Percentiles rank a stretch among this genome's conserved stretches.
Evolutionary conservation across 495 filamentous ascomycete species (phyloP).

Genomic region (Talaromyces wortmannii): DNA sequence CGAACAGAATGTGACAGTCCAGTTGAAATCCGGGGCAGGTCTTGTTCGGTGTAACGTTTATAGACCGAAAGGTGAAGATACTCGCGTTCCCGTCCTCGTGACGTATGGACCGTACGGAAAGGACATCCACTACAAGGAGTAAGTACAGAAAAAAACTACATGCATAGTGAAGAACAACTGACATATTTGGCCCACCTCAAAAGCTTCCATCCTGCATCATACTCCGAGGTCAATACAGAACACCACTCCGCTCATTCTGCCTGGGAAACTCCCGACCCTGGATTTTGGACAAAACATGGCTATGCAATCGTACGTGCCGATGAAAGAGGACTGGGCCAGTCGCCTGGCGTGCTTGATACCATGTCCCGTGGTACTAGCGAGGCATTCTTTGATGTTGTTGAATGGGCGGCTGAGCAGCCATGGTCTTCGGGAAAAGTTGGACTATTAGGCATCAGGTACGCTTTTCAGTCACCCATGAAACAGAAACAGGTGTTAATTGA

Average conservation of each 20-base stretch:
- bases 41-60: conserved; percentile 35
- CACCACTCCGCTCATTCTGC: conserved; percentile 44
- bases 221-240: conserved; percentile 41
- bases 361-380: conserved; percentile 53
- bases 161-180: not conserved
- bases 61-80: conserved; percentile 22
- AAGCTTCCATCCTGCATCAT: conserved; percentile 34
- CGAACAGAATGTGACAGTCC: conserved; percentile 30
- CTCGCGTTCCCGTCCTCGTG: conserved; percentile 23
- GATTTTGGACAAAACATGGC: conserved; percentile 53
- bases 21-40: conserved; percentile 23
- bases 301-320: conserved; percentile 57
- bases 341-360: conserved; percentile 50
- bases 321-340: conserved; percentile 53
- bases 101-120: conserved; percentile 58
- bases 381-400: conserved; percentile 55
- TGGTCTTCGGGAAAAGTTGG: conserved; percentile 60
- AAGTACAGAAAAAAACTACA: conserved; percentile 4
- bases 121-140: conserved; percentile 34
- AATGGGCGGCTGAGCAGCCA: conserved; percentile 54
- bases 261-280: conserved; percentile 60
- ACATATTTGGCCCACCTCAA: not conserved
- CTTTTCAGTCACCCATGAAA: not conserved
- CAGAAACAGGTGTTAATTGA: not conserved
- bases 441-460: conserved; percentile 52